Evolutionary conservation across 805 yeast genomes (phyloP), one percentile per base, ranked within the genome.

Genomic region (Candida saitoana): DNA sequence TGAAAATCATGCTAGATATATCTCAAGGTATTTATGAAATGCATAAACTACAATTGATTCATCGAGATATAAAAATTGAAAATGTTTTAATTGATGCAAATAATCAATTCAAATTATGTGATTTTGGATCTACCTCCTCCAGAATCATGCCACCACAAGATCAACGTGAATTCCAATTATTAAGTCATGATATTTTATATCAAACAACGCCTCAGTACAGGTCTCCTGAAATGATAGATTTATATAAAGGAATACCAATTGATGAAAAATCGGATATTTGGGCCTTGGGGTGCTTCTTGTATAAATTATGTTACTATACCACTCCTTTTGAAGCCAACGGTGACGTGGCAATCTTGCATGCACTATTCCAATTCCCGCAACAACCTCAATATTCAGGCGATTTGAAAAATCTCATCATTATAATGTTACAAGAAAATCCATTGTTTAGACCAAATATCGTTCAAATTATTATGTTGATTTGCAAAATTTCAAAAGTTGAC

Each of bases 141-240:
- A 77, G 57, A 59, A 52, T 86, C 5, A 67, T 84, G 15, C 85
- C 95, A 2, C 96, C 96, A 2, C 77, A 76, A 45, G 83, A 80
- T 51, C 80, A 76, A 34, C 80, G 78, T 44, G 91, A 84, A 57
- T 84, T 84, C 58, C 86, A 82, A 48, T 57, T 75, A n/a, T 67
- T 90, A 25, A 84, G 87, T 42, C 87, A 87, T 55, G 96, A 91
- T 59, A 80, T 91, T 42, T 77, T 87, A 54, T 80, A 82, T 48
- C 95, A 91, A 57, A 91, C 99, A 0, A 91, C 99, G 3, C 96
- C 96, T 12, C 99, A 93, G 62, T 91, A 91, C 59, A 72, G 99
- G 48, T 74, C 95, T 0, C 99, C 99, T 0, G 99, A 91, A 59
- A 93, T 91, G 98, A 78, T 91, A 43, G 97, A 91, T 62, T 72